phyloP scores from a whole-genome alignment of 2,329 filamentous ascomycete genomes.

The Pyricularia sp. region DNA sequence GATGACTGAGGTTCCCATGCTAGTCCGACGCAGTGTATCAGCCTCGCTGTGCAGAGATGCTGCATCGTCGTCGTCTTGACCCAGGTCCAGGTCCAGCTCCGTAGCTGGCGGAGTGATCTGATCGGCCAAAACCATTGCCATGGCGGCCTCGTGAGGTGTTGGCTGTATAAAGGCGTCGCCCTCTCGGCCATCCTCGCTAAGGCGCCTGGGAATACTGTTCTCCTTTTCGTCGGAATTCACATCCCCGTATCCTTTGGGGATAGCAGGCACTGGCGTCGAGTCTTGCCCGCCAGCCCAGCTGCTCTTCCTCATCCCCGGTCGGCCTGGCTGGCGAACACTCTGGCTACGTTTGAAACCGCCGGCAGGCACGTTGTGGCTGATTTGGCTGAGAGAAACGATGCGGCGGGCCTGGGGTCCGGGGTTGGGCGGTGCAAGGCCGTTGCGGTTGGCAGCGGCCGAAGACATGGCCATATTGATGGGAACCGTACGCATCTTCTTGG shows the following conservation, averaged over 20 bases:
- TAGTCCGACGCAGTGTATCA: constrained; percentile 37
- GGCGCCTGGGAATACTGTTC: constrained; percentile 15
- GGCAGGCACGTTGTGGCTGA: constrained; percentile 62
- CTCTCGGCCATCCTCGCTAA: constrained; percentile 7
- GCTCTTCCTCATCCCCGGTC: constrained; percentile 49
- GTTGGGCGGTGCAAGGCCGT: constrained; percentile 29
- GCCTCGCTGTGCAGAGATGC: constrained; percentile 38
- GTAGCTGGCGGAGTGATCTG: constrained; percentile 1
- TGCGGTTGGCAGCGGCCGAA: constrained; percentile 31
- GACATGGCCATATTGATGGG: constrained; percentile 46
- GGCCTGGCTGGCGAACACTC: constrained; percentile 57
- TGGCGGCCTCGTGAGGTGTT: background rate
- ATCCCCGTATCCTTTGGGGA: constrained; percentile 38
- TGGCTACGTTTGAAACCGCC: constrained; percentile 67
- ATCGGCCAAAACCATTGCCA: constrained; percentile 5
- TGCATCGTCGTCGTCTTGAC: constrained; percentile 16
- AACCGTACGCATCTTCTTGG: background rate
- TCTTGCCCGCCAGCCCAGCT: constrained; percentile 52
- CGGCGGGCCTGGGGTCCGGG: constrained; percentile 48
- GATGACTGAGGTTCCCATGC: constrained; percentile 37
- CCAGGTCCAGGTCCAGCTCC: constrained; percentile 8
- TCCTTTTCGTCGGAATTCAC: constrained; percentile 44
- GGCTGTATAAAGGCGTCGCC: background rate
- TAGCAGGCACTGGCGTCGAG: background rate
- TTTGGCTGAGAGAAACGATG: constrained; percentile 86